These are phyloP conservation scores for Emmonsiellopsis sp. DNA, from an alignment of 2,329 filamentous ascomycete genomes.

Conservation along the genomic window DNA sequence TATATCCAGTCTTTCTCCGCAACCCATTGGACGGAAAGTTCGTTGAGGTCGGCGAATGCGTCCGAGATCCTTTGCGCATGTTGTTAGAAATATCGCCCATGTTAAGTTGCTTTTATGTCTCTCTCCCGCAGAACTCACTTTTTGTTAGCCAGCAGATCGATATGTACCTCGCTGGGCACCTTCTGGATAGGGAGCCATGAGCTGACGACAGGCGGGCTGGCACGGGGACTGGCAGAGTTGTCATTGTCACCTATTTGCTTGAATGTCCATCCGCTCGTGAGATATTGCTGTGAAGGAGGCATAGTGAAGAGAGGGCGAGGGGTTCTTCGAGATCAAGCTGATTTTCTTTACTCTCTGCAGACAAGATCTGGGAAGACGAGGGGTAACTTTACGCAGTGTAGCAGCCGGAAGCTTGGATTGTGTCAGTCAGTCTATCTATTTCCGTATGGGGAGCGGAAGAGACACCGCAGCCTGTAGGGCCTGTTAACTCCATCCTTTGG, in stretches of 20 bases:
- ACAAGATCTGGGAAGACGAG: too few relatives aligned
- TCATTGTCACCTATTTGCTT: conserved; percentile 12
- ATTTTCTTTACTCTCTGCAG: too few relatives aligned
- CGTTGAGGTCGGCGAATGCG: conserved; percentile 18
- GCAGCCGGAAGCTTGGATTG: too few relatives aligned
- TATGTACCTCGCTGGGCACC: conserved; percentile 21
- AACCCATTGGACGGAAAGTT: conserved; percentile 20
- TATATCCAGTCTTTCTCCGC: conserved; percentile 20
- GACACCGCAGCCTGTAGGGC: too few relatives aligned
- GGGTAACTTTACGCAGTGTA: too few relatives aligned
- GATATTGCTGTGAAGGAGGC: neutral
- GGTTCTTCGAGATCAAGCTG: neutral
- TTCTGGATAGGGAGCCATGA: conserved; percentile 14
- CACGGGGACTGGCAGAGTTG: neutral
- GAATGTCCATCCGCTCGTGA: conserved; percentile 17
- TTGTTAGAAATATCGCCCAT: neutral
- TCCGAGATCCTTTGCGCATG: conserved; percentile 14
- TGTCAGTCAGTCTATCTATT: too few relatives aligned
- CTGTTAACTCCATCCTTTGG: too few relatives aligned
- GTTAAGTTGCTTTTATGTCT: too few relatives aligned
- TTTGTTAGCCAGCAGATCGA: conserved; percentile 21
- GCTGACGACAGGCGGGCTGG: too few relatives aligned
- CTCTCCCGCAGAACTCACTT: neutral
- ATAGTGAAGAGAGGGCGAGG: neutral
- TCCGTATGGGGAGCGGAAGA: too few relatives aligned